Conservation (phyloP, 495 filamentous ascomycete genomes). For the Talaromyces ruber region DNA sequence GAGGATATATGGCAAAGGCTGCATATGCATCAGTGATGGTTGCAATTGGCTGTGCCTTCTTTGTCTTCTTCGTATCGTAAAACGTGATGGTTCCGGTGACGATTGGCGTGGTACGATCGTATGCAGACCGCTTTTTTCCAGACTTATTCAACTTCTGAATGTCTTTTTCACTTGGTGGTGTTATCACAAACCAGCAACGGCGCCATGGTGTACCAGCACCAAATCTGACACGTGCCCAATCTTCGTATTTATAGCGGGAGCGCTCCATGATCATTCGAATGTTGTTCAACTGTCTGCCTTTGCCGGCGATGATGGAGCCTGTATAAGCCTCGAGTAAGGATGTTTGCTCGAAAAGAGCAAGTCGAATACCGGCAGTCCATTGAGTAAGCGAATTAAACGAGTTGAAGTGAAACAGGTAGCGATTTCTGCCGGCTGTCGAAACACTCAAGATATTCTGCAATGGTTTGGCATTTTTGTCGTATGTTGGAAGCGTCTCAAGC, state of each 20-base stretch:
- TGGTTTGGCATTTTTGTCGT: slow-evolving; percentile 60
- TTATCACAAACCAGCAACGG: slow-evolving; percentile 91
- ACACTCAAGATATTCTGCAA: slow-evolving; percentile 92
- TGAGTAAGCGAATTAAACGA: slow-evolving; percentile 87
- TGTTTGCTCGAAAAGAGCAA: slow-evolving; percentile 91
- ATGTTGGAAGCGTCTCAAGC: slow-evolving; percentile 87
- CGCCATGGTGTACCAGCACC: slow-evolving; percentile 95
- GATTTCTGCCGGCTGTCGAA: slow-evolving; percentile 89
- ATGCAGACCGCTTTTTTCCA: slow-evolving; percentile 76
- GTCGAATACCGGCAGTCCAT: slow-evolving; percentile 91
- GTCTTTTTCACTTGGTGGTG: slow-evolving; percentile 88
- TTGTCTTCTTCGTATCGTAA: slow-evolving; percentile 89
- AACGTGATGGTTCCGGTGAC: slow-evolving; percentile 88
- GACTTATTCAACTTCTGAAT: slow-evolving; percentile 73
- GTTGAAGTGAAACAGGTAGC: slow-evolving; percentile 93
- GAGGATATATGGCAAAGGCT: slow-evolving; percentile 91
- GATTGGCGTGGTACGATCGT: slow-evolving; percentile 58
- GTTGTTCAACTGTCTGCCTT: slow-evolving; percentile 79
- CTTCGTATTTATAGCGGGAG: slow-evolving; percentile 64
- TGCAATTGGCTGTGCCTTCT: slow-evolving; percentile 83
- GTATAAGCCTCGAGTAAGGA: slow-evolving; percentile 96
- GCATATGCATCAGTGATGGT: slow-evolving; percentile 86
- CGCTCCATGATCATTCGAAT: slow-evolving; percentile 81
- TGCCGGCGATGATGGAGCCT: slow-evolving; percentile 89
- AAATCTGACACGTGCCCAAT: slow-evolving; percentile 94